Evolutionary conservation across 768 basidiomycete species (phyloP), one percentile per base, ranked within the genome.

Genomic region (Agrocybe chaxingu): DNA sequence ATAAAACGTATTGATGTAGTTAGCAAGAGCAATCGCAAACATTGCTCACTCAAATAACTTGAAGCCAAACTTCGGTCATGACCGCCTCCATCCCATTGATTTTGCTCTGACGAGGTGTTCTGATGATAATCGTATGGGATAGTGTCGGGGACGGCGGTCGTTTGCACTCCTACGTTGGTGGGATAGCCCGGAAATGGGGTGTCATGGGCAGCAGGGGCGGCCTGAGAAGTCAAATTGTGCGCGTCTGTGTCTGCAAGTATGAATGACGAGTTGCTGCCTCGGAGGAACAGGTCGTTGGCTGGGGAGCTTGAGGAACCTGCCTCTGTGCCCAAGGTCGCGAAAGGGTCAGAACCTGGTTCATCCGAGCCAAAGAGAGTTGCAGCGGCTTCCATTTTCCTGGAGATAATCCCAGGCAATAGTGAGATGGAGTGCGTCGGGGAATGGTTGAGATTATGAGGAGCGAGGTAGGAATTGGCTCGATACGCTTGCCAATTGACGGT

Each of bases 291-390:
- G 30, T 56, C 48, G 55, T 53, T 50, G 44, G 52, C 44, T 40
- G 51, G 38, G 40, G 48, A 51, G 32, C 47, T 42, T n/a, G 54
- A 37, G 16, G 51, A 42, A 30, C 51, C 47, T n/a, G 51, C 55
- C 32, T 62, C 56, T 48, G 70, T 66, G 41, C 81, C 83, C 54
- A 85, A 74, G 48, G 75, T 69, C 53, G 84, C 78, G 70, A 87
- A 87, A 46, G 80, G 79, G 69, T 88, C 85, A 31, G 77, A 72
- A 12, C 70, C 70, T 45, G 80, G 61, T 62, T 89, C 85, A 31
- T 80, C 79, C 46, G 79, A 69, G 54, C 82, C 87, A 73, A 92
- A 92, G 41, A 92, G 84, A 50, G 87, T 84, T 45, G 89, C 85
- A 33, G 90, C 90, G 57, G 87, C 83, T 73, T 89, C 87, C 85